phyloP scores from a whole-genome alignment of 108 stramenopile species.

The Bacterosira constricta region DNA sequence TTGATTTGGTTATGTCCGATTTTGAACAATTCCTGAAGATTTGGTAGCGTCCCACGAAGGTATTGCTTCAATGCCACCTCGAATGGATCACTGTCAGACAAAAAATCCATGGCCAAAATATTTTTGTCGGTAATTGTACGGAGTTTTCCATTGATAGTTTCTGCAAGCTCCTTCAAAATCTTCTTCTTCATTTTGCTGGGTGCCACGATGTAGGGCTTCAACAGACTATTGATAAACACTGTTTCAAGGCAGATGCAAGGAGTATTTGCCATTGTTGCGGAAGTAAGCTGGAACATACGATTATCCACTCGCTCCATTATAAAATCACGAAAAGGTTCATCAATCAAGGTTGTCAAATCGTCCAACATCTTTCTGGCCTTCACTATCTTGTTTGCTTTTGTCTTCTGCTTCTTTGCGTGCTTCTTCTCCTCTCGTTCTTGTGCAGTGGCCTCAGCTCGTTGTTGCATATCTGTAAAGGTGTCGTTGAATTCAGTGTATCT shows the following conservation, averaged over 20 bases:
- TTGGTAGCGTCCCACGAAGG: not conserved
- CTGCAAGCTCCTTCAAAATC: constrained; percentile 13
- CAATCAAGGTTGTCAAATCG: constrained; percentile 6
- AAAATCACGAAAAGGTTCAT: constrained; percentile 14
- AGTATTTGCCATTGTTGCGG: not conserved
- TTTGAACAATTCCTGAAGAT: not conserved
- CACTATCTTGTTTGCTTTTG: not conserved
- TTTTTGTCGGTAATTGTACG: not conserved
- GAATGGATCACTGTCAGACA: not conserved
- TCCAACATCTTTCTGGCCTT: constrained; percentile 15
- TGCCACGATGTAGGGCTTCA: constrained; percentile 15
- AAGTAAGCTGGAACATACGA: not conserved
- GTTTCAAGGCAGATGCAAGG: not conserved
- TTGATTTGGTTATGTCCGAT: not conserved
- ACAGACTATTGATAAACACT: not conserved
- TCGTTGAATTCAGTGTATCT: constrained; percentile 9
- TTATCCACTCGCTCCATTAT: not conserved
- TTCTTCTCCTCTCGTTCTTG: not conserved
- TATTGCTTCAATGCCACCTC: not conserved
- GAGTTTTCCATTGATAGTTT: constrained; percentile 10
- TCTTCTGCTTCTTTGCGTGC: not conserved
- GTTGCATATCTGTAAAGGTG: not conserved
- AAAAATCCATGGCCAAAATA: not conserved
- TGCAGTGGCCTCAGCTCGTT: not conserved
- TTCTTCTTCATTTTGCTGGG: constrained; percentile 35